phyloP scores from a whole-genome alignment of 495 filamentous ascomycete genomes.

The Wilcoxina mikolae region DNA sequence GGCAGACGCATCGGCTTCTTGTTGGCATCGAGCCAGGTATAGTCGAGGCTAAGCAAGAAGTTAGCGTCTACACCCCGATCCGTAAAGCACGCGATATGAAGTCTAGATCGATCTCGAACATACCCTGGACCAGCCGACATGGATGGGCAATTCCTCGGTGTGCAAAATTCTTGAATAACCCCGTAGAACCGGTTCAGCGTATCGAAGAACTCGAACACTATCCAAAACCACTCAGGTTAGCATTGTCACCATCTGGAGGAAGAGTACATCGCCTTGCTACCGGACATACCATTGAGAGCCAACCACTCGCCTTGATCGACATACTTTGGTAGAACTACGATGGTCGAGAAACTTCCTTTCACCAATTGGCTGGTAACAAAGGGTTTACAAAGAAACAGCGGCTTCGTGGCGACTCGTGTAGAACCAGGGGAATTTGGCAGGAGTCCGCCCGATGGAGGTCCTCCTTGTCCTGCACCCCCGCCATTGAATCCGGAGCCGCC shows the following conservation, averaged over 20 bases:
- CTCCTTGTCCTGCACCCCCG: not conserved
- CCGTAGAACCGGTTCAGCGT: conserved; percentile 29
- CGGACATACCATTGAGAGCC: conserved; percentile 34
- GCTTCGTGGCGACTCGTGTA: conserved; percentile 23
- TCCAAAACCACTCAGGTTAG: conserved; percentile 1
- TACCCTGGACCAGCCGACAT: conserved; percentile 60
- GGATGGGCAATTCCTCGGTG: conserved; percentile 50
- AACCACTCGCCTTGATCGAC: conserved; percentile 66
- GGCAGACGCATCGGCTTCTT: conserved; percentile 40
- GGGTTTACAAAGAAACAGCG: conserved; percentile 28
- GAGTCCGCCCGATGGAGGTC: not conserved
- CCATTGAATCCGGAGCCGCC: not conserved
- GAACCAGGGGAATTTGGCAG: conserved; percentile 1
- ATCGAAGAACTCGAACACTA: conserved; percentile 29
- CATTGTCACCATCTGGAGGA: not conserved
- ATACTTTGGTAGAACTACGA: conserved; percentile 57
- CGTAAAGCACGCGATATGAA: not conserved
- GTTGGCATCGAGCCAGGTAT: conserved; percentile 54
- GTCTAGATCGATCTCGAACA: conserved; percentile 27
- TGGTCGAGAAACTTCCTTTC: conserved; percentile 63
- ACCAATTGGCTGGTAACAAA: conserved; percentile 35
- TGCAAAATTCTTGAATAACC: conserved; percentile 40
- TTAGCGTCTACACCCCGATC: not conserved
- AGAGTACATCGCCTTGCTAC: not conserved
- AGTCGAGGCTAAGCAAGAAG: conserved; percentile 42